These are phyloP conservation scores for Yamadazyma olivae DNA, from an alignment of 805 yeast species.

Conservation along the genomic window DNA sequence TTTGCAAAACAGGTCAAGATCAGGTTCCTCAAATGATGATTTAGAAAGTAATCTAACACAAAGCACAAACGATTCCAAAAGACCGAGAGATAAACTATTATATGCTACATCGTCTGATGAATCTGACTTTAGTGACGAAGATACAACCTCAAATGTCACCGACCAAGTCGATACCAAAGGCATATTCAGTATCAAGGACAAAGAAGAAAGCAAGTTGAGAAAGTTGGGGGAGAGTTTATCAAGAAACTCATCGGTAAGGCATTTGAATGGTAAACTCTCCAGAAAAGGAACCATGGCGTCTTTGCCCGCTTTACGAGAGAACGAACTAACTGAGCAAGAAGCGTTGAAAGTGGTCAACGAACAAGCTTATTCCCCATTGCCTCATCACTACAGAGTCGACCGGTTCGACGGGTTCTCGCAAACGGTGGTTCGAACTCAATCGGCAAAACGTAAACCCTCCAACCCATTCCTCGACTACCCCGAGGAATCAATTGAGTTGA, in stretches of 20 bases:
- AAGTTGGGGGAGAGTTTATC: constrained; percentile 36
- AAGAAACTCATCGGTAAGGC: constrained; percentile 30
- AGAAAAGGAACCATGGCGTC: constrained; percentile 5
- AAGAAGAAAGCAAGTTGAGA: constrained; percentile 26
- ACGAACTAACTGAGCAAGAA: constrained; percentile 5
- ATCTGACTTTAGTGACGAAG: constrained; percentile 2
- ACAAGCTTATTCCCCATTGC: constrained; percentile 11
- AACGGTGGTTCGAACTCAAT: too few relatives aligned
- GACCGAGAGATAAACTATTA: constrained; percentile 11
- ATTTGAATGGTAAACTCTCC: constrained; percentile 13
- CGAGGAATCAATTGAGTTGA: constrained; percentile 4
- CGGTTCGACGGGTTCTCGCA: constrained; percentile 14
- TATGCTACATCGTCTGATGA: constrained; percentile 7
- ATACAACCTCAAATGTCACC: not conserved
- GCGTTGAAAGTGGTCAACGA: constrained; percentile 5
- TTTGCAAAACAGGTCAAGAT: not conserved
- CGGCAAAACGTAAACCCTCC: too few relatives aligned
- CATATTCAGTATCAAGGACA: constrained; percentile 15
- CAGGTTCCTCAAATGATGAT: not conserved
- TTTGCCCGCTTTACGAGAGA: constrained; percentile 2
- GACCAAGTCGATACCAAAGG: constrained; percentile 4
- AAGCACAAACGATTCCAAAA: constrained; percentile 1
- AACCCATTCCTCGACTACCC: too few relatives aligned
- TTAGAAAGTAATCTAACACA: not conserved
- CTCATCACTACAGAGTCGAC: constrained; percentile 14